Evolutionary conservation across 768 basidiomycete genomes (phyloP), one percentile per base, ranked within the genome.

Genomic region (Mycena indigotica): DNA sequence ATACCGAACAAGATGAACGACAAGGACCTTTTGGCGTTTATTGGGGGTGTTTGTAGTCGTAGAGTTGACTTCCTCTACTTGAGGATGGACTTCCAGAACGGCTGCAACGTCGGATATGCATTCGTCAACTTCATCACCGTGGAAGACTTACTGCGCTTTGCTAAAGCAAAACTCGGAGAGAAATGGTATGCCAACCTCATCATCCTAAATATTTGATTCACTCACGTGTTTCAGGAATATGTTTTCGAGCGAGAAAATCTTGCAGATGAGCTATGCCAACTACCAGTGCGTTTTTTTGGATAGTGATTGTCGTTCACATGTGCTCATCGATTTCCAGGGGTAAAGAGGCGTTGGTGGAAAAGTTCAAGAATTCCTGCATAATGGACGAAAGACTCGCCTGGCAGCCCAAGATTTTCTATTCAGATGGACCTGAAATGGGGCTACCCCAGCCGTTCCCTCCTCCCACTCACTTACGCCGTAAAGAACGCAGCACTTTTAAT

Each of bases 1-100:
- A 91, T 95, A 44, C 93, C 93, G 2, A 95, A 95, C 73, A 93
- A 94, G 72, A 91, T 92, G 89, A 87, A 79, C 60, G 88, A 91
- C 71, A 80, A 77, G 66, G 88, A 92, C 61, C 68, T 92, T 65
- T 76, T 86, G 57, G 71, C 73, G 35, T 93, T 84, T 65, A 91
- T 91, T 60, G 80, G 73, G 50, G 80, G 83, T 59, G 89, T 91
- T 24, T 89, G 87, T 69, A 83, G 85, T n/a, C 77, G 89, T 39
- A 79, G 79, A 54, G 89, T 91, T 58, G 93, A 95, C 72, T 94
- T 95, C 69, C 76, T 95, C 63, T 95, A 95, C 75, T 72, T 95
- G 61, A 75, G 91, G 63, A 92, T 92, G 87, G 91, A 91, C 70
- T 92, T 93, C 64, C 77, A 84, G 65, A 92, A 91, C 61, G 88